phyloP scores from a whole-genome alignment of 1,284 basidiomycete species.

The Tilletia horrida region DNA sequence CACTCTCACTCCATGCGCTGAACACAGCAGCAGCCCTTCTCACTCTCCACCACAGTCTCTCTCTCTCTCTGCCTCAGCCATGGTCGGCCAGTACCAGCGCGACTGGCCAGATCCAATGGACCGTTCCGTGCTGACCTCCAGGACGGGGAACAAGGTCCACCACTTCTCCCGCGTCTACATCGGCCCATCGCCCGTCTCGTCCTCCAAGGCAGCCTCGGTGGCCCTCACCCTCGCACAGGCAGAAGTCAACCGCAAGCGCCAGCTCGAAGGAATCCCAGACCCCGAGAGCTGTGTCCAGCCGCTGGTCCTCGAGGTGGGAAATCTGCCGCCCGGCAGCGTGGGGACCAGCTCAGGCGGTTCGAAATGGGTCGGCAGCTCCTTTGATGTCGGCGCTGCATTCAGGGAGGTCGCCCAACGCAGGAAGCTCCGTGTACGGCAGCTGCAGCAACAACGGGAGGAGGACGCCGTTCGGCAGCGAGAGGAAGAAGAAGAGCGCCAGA shows the following conservation, averaged over 20 bases:
- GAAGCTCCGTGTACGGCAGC: constrained; percentile 17
- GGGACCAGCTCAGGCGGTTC: constrained; percentile 50
- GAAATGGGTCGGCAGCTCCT: constrained; percentile 49
- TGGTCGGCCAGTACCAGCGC: neutral
- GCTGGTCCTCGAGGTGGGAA: no score
- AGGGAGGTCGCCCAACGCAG: constrained; percentile 36
- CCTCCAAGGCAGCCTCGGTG: constrained; percentile 14
- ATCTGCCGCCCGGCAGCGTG: constrained; percentile 31
- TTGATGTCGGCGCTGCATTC: constrained; percentile 45
- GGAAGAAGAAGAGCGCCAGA: neutral
- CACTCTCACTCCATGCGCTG: no score
- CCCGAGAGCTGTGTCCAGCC: no score
- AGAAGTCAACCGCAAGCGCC: constrained; percentile 5
- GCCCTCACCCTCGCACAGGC: constrained; percentile 12
- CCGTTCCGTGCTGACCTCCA: neutral
- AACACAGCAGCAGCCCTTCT: no score
- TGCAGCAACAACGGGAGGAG: constrained; percentile 20
- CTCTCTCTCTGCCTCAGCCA: neutral
- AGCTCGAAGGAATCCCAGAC: neutral
- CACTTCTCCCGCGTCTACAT: constrained; percentile 7
- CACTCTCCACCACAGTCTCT: no score
- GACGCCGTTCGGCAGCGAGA: neutral
- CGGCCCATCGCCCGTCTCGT: neutral
- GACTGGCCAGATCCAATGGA: neutral
- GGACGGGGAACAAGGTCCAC: neutral